Conservation (phyloP, 1,284 basidiomycete species). For the Schizophyllum amplum region DNA sequence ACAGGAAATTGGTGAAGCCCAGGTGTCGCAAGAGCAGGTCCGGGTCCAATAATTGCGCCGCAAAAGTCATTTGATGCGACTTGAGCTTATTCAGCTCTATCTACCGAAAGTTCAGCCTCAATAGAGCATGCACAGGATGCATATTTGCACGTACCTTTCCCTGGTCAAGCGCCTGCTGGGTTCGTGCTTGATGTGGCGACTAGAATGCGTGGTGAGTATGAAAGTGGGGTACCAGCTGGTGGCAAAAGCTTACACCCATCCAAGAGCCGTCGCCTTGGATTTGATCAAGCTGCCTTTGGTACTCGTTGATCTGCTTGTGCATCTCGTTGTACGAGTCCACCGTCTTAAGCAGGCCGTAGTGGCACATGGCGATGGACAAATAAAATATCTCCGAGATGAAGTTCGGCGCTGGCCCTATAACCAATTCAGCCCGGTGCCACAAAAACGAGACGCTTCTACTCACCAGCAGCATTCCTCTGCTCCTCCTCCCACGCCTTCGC, state of each 20-base stretch:
- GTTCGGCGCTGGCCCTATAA: constrained; percentile 56
- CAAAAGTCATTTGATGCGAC: constrained; percentile 69
- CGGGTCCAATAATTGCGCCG: constrained; percentile 83
- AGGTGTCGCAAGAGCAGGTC: constrained; percentile 77
- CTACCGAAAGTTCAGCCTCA: constrained; percentile 27
- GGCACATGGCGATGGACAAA: constrained; percentile 76
- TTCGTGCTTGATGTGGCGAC: constrained; percentile 63
- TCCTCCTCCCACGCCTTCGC: constrained; percentile 63
- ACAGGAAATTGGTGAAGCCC: constrained; percentile 83
- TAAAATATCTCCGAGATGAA: constrained; percentile 98
- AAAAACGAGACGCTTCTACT: constrained; percentile 1
- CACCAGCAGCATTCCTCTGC: constrained; percentile 38
- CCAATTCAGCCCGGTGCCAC: constrained; percentile 7
- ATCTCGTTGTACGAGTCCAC: constrained; percentile 68
- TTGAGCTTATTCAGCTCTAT: constrained; percentile 62
- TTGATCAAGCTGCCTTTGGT: constrained; percentile 72
- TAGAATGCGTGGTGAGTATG: no score
- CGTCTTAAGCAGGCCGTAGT: constrained; percentile 79
- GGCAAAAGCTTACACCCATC: constrained; percentile 51
- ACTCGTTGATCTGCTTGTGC: constrained; percentile 67
- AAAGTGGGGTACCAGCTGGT: constrained; percentile 1
- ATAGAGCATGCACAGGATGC: background rate
- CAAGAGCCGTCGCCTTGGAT: constrained; percentile 72
- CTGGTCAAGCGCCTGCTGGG: constrained; percentile 59
- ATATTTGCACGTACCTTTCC: constrained; percentile 48